Evolutionary conservation across 257 asterid genomes (phyloP).

Genomic region (Cinchona pubescens): DNA sequence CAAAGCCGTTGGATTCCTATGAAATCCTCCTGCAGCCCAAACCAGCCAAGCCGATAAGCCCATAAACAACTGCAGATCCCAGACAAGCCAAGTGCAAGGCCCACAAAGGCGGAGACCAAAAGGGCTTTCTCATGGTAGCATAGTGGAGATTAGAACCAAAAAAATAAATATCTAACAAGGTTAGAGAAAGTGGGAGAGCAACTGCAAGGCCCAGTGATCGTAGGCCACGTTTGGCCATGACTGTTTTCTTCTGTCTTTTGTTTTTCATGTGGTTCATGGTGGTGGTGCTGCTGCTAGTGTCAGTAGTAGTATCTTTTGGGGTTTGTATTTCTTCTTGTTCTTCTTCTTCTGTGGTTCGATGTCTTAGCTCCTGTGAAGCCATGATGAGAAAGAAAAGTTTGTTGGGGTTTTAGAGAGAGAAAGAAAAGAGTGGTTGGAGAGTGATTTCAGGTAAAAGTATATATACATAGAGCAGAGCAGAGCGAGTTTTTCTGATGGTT

Average conservation of each 20-base stretch:
- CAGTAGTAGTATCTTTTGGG: slow-evolving; percentile 8
- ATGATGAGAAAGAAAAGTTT: slow-evolving; percentile 15
- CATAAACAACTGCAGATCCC: slow-evolving; percentile 46
- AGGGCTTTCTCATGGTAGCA: slow-evolving; percentile 58
- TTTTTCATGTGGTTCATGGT: slow-evolving; percentile 18
- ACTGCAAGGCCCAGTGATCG: slow-evolving; percentile 64
- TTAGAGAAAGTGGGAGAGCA: slow-evolving; percentile 50
- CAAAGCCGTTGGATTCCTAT: slow-evolving; percentile 55
- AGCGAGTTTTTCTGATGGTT: slow-evolving; percentile 6
- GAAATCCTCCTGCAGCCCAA: slow-evolving; percentile 96
- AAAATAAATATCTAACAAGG: slow-evolving; percentile 46
- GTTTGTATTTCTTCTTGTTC: slow-evolving; percentile 3
- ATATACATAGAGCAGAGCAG: not conserved
- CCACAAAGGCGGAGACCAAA: slow-evolving; percentile 81
- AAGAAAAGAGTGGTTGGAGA: slow-evolving; percentile 6
- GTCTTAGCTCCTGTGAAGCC: slow-evolving; percentile 61
- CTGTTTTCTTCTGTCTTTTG: slow-evolving; percentile 26
- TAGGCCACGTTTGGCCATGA: slow-evolving; percentile 64
- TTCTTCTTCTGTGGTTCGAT: slow-evolving; percentile 33
- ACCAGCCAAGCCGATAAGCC: slow-evolving; percentile 91
- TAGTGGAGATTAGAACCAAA: slow-evolving; percentile 64
- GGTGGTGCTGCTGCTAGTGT: slow-evolving; percentile 11
- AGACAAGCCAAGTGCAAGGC: slow-evolving; percentile 69
- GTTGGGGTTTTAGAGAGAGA: not conserved
- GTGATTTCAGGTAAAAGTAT: slow-evolving; percentile 21